Percentiles rank a stretch among this genome's conserved stretches.
These are phyloP conservation scores for Globisporangium cylindrosporum DNA, from an alignment of 352 stramenopile genomes.

Conservation along the genomic window DNA sequence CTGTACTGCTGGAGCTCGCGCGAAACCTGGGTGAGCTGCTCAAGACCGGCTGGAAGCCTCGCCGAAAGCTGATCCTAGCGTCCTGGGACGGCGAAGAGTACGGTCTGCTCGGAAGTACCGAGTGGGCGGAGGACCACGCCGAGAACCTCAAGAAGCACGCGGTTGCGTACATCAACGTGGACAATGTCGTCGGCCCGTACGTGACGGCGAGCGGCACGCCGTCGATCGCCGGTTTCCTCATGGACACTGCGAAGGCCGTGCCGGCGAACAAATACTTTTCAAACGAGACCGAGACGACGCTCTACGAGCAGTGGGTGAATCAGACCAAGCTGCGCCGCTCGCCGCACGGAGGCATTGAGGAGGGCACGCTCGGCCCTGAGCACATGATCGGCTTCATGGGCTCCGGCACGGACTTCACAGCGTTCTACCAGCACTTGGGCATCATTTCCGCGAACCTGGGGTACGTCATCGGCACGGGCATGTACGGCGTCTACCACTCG, in stretches of 20 bases:
- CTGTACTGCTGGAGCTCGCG: slow-evolving; percentile 83
- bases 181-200: slow-evolving; percentile 57
- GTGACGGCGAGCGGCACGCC: slow-evolving; percentile 58
- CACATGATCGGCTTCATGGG: slow-evolving; percentile 47
- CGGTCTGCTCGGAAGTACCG: slow-evolving; percentile 78
- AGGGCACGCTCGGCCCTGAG: slow-evolving; percentile 32
- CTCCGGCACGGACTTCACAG: slow-evolving; percentile 63
- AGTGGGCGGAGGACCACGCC: slow-evolving; percentile 72
- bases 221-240: slow-evolving; percentile 63
- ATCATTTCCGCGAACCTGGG: slow-evolving; percentile 71
- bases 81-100: slow-evolving; percentile 89
- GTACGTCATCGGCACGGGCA: slow-evolving; percentile 29
- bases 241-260: slow-evolving; percentile 54
- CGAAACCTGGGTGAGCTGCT: slow-evolving; percentile 65
- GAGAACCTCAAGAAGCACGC: slow-evolving; percentile 47
- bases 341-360: not conserved
- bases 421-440: slow-evolving; percentile 79
- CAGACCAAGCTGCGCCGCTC: slow-evolving; percentile 31
- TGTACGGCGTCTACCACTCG: slow-evolving; percentile 84
- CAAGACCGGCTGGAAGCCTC: slow-evolving; percentile 58
- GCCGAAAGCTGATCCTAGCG: slow-evolving; percentile 70
- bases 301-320: slow-evolving; percentile 38
- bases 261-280: slow-evolving; percentile 49
- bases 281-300: slow-evolving; percentile 20
- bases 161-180: slow-evolving; percentile 85